Base-by-base conservation (phyloP, 129 eudicot genomes). In the Deinandra increscens region DNA sequence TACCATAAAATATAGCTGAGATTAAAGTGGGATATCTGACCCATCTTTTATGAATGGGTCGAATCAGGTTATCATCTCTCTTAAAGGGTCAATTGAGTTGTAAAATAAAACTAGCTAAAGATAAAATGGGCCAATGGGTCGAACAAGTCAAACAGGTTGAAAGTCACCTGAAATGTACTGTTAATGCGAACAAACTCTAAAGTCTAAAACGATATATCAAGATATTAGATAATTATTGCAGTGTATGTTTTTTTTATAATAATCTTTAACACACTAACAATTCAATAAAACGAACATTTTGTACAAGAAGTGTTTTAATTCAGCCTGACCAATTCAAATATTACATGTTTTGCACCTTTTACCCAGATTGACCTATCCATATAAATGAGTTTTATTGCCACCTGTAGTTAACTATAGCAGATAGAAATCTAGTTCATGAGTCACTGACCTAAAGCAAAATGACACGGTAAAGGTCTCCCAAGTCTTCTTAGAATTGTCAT, bases 391-490 rank as follows among this genome's bases (percentile, higher is more conserved):
- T 53, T 20, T 22, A 19, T 69, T 69, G 60, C 63, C 18, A 15
- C 43, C 75, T 69, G 31, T 58, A 41, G 42, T 15, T 42, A 12
- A 69, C 15, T 15, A 70, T 58, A 38, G 64, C 20, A 63, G 20
- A 72, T 8, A 19, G 38, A 51, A 68, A 10, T 39, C 60, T 43
- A 31, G 59, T 39, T 49, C 19, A 13, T 18, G 68, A 51, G 42
- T 34, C 74, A 80, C 91, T 63, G 68, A 89, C 98, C 90, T 78
- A 89, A 72, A 65, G 86, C 97, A 66, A 93, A 93, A 82, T 93
- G 99, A 74, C 95, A 86, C 0, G 99, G 99, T 69, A 93, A 78
- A 78, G 97, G 95, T 60, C 97, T 79, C 9, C 90, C 95, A 53
- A 89, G 99, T 80, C 99, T 87, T 83, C 78, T 81, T 43, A 93